These are phyloP conservation scores for Calonectria montana DNA, from an alignment of 2,329 filamentous ascomycete genomes.

Conservation along the genomic window DNA sequence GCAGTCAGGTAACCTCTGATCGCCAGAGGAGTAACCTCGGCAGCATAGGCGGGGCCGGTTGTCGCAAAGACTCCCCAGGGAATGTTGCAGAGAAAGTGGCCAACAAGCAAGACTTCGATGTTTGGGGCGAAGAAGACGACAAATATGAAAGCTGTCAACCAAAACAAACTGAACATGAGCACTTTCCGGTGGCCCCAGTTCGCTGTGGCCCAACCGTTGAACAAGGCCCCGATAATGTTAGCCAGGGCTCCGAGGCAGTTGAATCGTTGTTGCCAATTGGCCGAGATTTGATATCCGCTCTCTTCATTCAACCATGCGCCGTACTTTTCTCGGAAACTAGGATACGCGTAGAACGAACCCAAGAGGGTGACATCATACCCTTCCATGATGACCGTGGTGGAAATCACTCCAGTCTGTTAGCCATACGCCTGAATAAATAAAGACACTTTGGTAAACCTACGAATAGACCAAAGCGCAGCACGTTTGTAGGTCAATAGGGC, in stretches of 20 bases:
- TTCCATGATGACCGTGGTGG: slow-evolving; percentile 62
- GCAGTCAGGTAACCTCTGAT: slow-evolving; percentile 56
- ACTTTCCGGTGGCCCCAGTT: slow-evolving; percentile 57
- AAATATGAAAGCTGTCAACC: slow-evolving; percentile 58
- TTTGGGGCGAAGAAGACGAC: slow-evolving; percentile 61
- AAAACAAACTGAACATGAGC: slow-evolving; percentile 55
- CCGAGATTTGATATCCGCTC: slow-evolving; percentile 58
- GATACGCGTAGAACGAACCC: slow-evolving; percentile 59
- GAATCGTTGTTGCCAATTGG: slow-evolving; percentile 64
- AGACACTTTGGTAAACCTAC: slow-evolving; percentile 40
- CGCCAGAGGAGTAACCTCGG: slow-evolving; percentile 55
- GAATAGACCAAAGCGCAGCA: slow-evolving; percentile 54
- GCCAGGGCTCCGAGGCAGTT: slow-evolving; percentile 49
- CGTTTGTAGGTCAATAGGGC: slow-evolving; percentile 54
- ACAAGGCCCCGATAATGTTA: slow-evolving; percentile 53
- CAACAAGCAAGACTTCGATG: slow-evolving; percentile 55
- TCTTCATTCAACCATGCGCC: slow-evolving; percentile 49
- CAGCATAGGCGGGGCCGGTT: slow-evolving; percentile 55
- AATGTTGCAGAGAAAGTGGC: slow-evolving; percentile 58
- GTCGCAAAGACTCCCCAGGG: slow-evolving; percentile 61
- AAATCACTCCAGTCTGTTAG: slow-evolving; percentile 48
- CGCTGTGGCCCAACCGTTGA: slow-evolving; percentile 56
- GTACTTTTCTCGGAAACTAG: slow-evolving; percentile 53
- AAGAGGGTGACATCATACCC: slow-evolving; percentile 62
- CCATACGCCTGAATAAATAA: too few relatives aligned